Evolutionary conservation across 208 protist species (phyloP).

Genomic region (Leptomonas pyrrhocoris): DNA sequence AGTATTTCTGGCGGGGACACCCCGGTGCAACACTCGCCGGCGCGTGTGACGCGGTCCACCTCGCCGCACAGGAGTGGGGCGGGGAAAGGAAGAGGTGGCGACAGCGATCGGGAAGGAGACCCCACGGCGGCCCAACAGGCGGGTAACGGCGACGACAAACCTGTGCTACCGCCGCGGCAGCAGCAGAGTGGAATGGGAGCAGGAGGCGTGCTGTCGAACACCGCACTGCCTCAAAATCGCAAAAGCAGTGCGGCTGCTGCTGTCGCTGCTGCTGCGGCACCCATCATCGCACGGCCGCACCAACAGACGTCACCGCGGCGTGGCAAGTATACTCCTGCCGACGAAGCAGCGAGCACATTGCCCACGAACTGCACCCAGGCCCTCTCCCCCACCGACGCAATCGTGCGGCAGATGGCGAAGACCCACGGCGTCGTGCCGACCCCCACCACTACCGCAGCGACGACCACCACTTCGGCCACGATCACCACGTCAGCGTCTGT

Average conservation of each 20-base stretch:
- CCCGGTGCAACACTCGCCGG: conserved; percentile 1
- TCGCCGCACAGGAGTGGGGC: no score
- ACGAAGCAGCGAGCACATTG: not conserved
- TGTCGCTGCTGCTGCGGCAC: not conserved
- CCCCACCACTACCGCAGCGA: not conserved
- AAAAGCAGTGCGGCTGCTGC: not conserved
- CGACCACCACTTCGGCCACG: not conserved
- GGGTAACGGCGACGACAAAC: no score
- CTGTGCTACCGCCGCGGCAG: no score
- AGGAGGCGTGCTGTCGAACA: no score
- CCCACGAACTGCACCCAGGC: not conserved
- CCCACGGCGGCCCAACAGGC: no score
- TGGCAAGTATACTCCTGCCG: not conserved
- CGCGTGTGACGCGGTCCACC: not conserved
- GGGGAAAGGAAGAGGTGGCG: no score
- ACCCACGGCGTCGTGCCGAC: not conserved
- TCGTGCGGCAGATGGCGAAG: not conserved
- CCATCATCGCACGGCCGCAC: no score
- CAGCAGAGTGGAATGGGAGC: no score
- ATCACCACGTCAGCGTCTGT: not conserved
- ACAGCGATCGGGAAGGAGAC: not conserved
- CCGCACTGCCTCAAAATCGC: no score
- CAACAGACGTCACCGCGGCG: not conserved
- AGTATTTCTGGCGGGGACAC: conserved; percentile 9
- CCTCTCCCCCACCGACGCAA: not conserved